Evolutionary conservation across 768 basidiomycete genomes (phyloP).

Genomic region (Suillus decipiens): DNA sequence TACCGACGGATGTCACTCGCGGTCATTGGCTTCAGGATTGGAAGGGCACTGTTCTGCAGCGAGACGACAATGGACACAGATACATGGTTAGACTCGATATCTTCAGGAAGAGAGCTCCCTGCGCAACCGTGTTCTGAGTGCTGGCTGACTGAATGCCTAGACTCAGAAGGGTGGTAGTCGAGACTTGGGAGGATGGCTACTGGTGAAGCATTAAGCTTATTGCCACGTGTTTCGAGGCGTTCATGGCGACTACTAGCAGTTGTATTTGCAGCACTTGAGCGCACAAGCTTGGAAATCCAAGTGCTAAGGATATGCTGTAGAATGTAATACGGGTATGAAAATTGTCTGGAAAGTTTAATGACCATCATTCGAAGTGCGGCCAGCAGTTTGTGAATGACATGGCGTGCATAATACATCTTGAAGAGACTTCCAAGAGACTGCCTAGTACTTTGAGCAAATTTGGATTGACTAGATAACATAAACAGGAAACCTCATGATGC

Average conservation of each 20-base stretch:
- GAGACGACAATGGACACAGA: conserved; percentile 1
- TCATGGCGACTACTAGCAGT: neutral
- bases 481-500: too few relatives aligned
- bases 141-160: neutral
- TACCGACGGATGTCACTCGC: conserved; percentile 5
- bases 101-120: neutral
- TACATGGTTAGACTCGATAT: neutral
- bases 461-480: too few relatives aligned
- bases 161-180: neutral
- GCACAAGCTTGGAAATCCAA: neutral
- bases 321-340: neutral
- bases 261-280: neutral
- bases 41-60: neutral
- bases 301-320: neutral
- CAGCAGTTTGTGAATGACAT: neutral
- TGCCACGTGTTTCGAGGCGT: neutral
- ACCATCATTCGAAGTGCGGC: neutral
- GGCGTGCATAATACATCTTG: neutral
- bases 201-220: neutral
- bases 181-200: neutral
- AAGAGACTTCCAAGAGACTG: neutral
- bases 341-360: neutral
- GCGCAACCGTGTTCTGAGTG: neutral
- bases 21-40: neutral
- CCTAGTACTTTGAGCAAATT: neutral